These are phyloP conservation scores for Chalciporus sp. DNA, from an alignment of 1,284 basidiomycete genomes.

Conservation along the genomic window DNA sequence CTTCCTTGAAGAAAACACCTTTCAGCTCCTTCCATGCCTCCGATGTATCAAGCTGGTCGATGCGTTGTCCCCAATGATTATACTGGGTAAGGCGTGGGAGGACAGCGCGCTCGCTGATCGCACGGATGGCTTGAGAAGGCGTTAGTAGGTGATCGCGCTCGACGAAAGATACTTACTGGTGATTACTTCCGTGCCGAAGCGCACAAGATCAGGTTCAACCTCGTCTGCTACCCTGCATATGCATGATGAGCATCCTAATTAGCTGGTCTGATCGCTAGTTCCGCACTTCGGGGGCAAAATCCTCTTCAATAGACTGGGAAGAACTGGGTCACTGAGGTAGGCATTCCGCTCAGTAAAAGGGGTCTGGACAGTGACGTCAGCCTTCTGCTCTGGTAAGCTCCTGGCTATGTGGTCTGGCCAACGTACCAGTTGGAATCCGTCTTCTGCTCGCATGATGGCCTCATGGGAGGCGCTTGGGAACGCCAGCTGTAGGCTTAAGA, in stretches of 20 bases:
- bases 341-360: slow-evolving; percentile 55
- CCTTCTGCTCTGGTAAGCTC: too few relatives aligned
- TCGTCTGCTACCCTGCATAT: slow-evolving; percentile 37
- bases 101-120: slow-evolving; percentile 43
- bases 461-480: slow-evolving; percentile 8
- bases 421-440: slow-evolving; percentile 64
- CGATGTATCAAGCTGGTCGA: slow-evolving; percentile 66
- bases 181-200: slow-evolving; percentile 56
- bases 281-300: slow-evolving; percentile 49
- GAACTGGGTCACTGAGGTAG: slow-evolving; percentile 58
- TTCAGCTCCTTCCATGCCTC: slow-evolving; percentile 76
- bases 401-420: not conserved
- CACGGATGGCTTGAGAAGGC: slow-evolving; percentile 46
- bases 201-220: slow-evolving; percentile 54
- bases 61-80: slow-evolving; percentile 66
- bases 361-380: slow-evolving; percentile 29
- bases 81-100: slow-evolving; percentile 64
- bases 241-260: not conserved
- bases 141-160: not conserved
- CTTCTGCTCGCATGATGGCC: slow-evolving; percentile 57
- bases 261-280: not conserved
- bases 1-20: slow-evolving; percentile 70
- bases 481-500: not conserved
- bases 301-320: slow-evolving; percentile 59
- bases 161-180: slow-evolving; percentile 43